These are phyloP conservation scores for Podaxis pistillaris DNA, from an alignment of 768 basidiomycete genomes.

Conservation along the genomic window DNA sequence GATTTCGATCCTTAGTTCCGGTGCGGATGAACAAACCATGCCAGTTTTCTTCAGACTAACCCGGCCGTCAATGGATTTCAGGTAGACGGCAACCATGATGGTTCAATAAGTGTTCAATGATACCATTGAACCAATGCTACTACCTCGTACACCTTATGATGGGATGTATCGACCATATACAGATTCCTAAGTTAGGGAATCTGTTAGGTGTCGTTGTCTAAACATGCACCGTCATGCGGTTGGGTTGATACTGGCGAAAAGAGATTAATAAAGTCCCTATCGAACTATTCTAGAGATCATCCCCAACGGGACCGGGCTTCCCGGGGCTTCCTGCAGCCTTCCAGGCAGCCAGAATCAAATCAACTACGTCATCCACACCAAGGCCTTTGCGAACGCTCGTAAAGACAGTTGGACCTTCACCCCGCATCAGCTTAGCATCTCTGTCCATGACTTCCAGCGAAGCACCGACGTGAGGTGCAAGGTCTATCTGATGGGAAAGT, in stretches of 20 bases:
- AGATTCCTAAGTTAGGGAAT: not conserved
- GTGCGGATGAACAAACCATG: not conserved
- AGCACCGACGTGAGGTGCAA: slow-evolving; percentile 89
- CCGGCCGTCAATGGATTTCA: too few relatives aligned
- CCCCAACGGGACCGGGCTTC: slow-evolving; percentile 46
- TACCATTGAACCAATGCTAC: too few relatives aligned
- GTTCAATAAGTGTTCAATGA: too few relatives aligned
- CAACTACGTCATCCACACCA: slow-evolving; percentile 80
- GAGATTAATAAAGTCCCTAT: not conserved
- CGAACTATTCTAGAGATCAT: slow-evolving; percentile 20
- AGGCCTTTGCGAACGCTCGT: slow-evolving; percentile 75
- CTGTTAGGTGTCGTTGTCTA: not conserved
- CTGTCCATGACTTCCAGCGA: slow-evolving; percentile 94
- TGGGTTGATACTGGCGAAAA: not conserved
- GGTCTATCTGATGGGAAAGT: slow-evolving; percentile 65
- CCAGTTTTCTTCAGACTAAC: too few relatives aligned
- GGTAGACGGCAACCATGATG: too few relatives aligned
- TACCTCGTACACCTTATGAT: too few relatives aligned
- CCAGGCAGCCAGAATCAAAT: slow-evolving; percentile 89
- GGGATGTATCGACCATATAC: too few relatives aligned
- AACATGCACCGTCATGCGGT: not conserved
- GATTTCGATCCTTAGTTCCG: not conserved
- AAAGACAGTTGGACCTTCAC: slow-evolving; percentile 92
- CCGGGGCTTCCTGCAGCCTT: slow-evolving; percentile 76
- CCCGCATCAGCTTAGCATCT: slow-evolving; percentile 92